Percentiles rank a stretch among this genome's conserved stretches.
These are phyloP conservation scores for Mycena citricolor DNA, from an alignment of 1,284 basidiomycete genomes.

Conservation along the genomic window DNA sequence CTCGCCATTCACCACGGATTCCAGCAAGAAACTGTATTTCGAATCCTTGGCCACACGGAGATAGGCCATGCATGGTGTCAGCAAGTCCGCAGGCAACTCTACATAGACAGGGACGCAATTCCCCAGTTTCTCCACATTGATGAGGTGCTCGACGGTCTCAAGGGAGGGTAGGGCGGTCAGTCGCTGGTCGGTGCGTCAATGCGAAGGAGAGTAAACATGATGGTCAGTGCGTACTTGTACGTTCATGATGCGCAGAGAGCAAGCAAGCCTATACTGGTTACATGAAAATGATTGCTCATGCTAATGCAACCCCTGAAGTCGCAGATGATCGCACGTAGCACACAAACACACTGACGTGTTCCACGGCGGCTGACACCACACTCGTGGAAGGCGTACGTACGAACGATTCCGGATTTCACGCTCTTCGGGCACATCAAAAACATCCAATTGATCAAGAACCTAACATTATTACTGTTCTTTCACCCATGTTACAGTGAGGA, in stretches of 20 bases:
- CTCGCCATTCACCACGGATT: constrained; percentile 91
- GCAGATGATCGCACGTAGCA: too few relatives aligned
- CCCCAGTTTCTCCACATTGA: constrained; percentile 76
- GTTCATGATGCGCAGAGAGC: too few relatives aligned
- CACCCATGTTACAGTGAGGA: too few relatives aligned
- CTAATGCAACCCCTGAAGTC: too few relatives aligned
- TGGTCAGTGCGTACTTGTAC: constrained; percentile 45
- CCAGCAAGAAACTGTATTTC: constrained; percentile 89
- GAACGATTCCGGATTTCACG: too few relatives aligned
- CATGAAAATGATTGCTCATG: neutral
- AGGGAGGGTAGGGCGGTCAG: constrained; percentile 68
- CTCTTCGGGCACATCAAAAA: too few relatives aligned
- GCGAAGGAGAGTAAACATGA: constrained; percentile 5
- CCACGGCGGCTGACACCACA: too few relatives aligned
- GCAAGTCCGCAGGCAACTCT: constrained; percentile 91
- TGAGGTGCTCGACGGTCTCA: constrained; percentile 66
- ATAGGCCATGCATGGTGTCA: constrained; percentile 98
- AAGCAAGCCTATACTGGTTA: neutral
- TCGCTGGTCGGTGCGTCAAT: constrained; percentile 43
- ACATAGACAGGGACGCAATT: constrained; percentile 94
- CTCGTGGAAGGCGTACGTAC: too few relatives aligned
- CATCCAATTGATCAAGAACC: too few relatives aligned
- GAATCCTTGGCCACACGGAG: constrained; percentile 91
- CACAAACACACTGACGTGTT: too few relatives aligned
- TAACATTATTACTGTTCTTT: too few relatives aligned